Evolutionary conservation across 176 grass and related monocot species (phyloP), one percentile per base, ranked within the genome.

Genomic region (Cenchrus purpureus): DNA sequence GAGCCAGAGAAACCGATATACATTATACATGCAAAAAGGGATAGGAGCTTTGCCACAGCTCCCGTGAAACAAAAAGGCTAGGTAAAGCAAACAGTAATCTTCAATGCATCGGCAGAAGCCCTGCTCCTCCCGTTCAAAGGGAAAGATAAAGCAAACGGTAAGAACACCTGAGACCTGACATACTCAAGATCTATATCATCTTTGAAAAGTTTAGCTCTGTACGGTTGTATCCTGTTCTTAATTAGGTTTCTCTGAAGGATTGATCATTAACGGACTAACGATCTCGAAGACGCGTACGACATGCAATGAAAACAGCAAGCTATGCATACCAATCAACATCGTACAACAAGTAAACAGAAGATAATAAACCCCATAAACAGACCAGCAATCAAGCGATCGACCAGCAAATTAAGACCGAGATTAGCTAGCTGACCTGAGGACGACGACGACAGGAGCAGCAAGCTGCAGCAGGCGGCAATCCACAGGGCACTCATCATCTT

Each of bases 361-460:
- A 40, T 40, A 40, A 40, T n/a, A n/a, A n/a, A n/a, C n/a, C n/a
- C n/a, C n/a, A n/a, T n/a, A n/a, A 40, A 40, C 37, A 3, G 37
- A 40, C 37, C 1, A 61, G 8, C 62, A 61, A 68, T 1, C 20
- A 28, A 80, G 6, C 13, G 43, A 67, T 5, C 45, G 45, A 51
- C 10, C 11, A 12, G 49, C 12, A 12, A 51, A 46, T 7, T 0
- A 20, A 12, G 7, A 42, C 19, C 37, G 2, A 32, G 19, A 11
- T 16, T 2, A 6, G 12, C 50, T 46, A 37, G 37, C 37, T 37
- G 32, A 87, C 85, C 89, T 10, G 89, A 80, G 63, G 70, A 49
- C 53, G 76, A 80, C 53, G 76, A 80, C 12, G 52, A 80, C 2
- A 58, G 83, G 68, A 79, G 83, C 61, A 79, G 14, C 17, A 91